Evolutionary conservation across 2,329 filamentous ascomycete species (phyloP), one percentile per base, ranked within the genome.

Genomic region (Fusarium tupiense): DNA sequence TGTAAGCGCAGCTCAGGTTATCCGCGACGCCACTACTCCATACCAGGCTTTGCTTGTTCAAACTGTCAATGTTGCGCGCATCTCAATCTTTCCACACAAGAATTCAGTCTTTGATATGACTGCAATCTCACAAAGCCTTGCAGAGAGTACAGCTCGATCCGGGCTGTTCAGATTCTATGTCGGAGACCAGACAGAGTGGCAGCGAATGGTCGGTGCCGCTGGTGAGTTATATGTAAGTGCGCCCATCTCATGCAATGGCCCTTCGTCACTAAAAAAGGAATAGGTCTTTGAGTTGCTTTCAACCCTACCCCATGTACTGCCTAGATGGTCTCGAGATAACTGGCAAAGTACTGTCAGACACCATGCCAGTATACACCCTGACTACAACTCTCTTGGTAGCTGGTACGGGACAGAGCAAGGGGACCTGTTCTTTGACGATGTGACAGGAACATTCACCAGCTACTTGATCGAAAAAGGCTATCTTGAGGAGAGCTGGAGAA

Each of bases 311-410:
- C 4, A 38, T 20, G 41, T 16, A 0, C 43, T 60, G 0, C 57
- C 57, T 0, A 16, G 43, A 8, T 60, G 57, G 57, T 60, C 57
- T 8, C 33, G 57, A 38, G 31, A 60, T 12, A 60, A 60, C 9
- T 60, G 57, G 57, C 57, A 60, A 24, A 60, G 57, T 60, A 60
- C 57, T 8, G 57, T 60, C 24, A 50, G 57, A 7, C 43, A 60
- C 1, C 24, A 60, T 37, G 57, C 24, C 3, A 60, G 41, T 0
- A 31, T 38, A 20, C 57, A 60, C 24, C 57, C 57, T 17, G 43
- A 60, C n/a, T 60, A 60, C 9, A 60, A 3, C 4, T 60, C 57
- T 4, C 57, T 60, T 9, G 31, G 41, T 2, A 49, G 1, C 6
- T 60, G 57, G 57, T 38, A 50, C 2, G 57, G 57, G 2, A 12